These are phyloP conservation scores for Pythium sukuiense DNA, from an alignment of 352 stramenopile species.

Conservation along the genomic window DNA sequence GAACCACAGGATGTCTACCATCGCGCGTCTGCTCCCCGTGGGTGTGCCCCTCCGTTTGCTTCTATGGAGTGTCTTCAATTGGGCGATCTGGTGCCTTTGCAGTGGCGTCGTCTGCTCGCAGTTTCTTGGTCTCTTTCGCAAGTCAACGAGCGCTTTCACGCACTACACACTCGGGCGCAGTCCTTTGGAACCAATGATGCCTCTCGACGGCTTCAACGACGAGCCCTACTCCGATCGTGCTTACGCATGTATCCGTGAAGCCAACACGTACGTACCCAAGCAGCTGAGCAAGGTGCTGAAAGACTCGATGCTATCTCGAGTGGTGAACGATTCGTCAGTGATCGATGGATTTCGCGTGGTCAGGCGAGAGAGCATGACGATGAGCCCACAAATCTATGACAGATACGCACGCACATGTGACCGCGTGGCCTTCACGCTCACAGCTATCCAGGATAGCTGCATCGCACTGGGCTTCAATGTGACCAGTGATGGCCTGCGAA, in stretches of 20 bases:
- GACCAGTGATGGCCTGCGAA: slow-evolving; percentile 17
- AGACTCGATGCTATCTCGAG: neutral
- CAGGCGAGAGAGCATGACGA: slow-evolving; percentile 7
- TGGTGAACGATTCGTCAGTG: slow-evolving; percentile 5
- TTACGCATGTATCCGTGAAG: slow-evolving; percentile 28
- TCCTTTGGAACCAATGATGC: neutral
- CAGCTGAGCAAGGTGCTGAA: slow-evolving; percentile 23
- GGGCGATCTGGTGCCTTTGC: slow-evolving; percentile 27
- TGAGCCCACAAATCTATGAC: neutral
- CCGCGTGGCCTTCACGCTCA: slow-evolving; percentile 14
- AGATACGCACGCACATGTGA: slow-evolving; percentile 12
- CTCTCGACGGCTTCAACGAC: slow-evolving; percentile 32
- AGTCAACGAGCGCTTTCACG: neutral
- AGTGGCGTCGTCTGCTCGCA: slow-evolving; percentile 25
- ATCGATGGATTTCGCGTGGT: slow-evolving; percentile 31
- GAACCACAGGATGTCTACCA: too few species aligned
- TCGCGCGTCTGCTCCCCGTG: neutral
- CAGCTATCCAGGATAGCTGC: slow-evolving; percentile 24
- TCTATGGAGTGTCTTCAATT: slow-evolving; percentile 14
- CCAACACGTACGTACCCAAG: slow-evolving; percentile 26
- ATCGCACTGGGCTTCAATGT: slow-evolving; percentile 25
- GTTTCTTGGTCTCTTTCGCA: slow-evolving; percentile 25
- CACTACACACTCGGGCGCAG: neutral
- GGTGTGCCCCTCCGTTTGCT: neutral
- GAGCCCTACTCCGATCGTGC: slow-evolving; percentile 39